phyloP scores from a whole-genome alignment of 2,329 filamentous ascomycete species.

The Colletotrichum agaves region DNA sequence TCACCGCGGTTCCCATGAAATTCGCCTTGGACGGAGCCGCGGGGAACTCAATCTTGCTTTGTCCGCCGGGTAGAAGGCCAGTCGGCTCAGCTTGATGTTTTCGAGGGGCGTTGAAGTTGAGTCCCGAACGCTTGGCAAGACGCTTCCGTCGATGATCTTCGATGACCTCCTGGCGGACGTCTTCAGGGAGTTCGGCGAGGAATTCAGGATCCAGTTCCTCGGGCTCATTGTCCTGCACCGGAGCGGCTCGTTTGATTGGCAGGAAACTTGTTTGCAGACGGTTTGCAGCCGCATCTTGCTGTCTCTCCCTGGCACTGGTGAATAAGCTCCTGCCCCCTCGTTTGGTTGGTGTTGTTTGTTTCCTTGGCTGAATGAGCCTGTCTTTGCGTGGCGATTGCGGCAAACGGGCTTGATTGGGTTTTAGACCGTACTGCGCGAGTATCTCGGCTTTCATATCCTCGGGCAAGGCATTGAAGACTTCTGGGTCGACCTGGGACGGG shows the following conservation, averaged over 20 bases:
- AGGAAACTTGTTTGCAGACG: constrained; percentile 81
- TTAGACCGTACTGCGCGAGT: constrained; percentile 73
- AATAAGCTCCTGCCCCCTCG: constrained; percentile 61
- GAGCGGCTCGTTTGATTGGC: constrained; percentile 48
- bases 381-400: constrained; percentile 67
- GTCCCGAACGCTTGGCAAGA: constrained; percentile 65
- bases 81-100: constrained; percentile 39
- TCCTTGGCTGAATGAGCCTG: constrained; percentile 61
- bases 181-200: constrained; percentile 83
- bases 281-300: constrained; percentile 65
- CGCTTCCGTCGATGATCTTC: constrained; percentile 75
- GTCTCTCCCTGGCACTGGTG: constrained; percentile 60
- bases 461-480: constrained; percentile 85
- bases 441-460: constrained; percentile 88
- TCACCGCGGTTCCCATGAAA: constrained; percentile 57
- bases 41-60: constrained; percentile 59
- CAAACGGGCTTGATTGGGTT: constrained; percentile 46
- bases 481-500: constrained; percentile 85
- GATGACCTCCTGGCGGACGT: constrained; percentile 81
- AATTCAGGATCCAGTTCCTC: constrained; percentile 76
- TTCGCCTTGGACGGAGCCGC: constrained; percentile 56
- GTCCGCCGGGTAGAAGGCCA: constrained; percentile 45
- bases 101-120: constrained; percentile 55
- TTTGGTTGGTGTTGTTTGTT: constrained; percentile 73
- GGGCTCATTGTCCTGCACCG: constrained; percentile 47